Evolutionary conservation across 2,329 filamentous ascomycete genomes (phyloP).

Genomic region (Stenocarpella maydis): DNA sequence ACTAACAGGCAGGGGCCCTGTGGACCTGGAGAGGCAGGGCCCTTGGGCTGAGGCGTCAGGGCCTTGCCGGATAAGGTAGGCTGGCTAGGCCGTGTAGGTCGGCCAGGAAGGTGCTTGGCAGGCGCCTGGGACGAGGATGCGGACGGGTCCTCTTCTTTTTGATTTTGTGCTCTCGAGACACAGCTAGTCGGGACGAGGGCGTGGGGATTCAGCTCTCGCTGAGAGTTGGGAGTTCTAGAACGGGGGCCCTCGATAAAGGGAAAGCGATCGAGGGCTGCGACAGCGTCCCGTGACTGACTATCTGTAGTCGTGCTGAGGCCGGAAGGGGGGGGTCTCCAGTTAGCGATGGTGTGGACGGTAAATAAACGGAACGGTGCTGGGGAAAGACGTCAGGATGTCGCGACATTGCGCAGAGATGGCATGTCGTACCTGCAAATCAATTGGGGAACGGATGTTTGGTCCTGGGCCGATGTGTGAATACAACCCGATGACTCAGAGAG

Average conservation of each 20-base stretch:
- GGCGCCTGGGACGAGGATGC: constrained; percentile 4
- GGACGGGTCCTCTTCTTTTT: background rate
- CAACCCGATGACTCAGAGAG: constrained; percentile 44
- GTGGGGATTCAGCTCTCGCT: background rate
- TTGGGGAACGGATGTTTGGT: background rate
- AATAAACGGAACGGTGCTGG: constrained; percentile 8
- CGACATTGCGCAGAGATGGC: constrained; percentile 25
- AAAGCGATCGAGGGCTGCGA: constrained; percentile 20
- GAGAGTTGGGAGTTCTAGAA: constrained; percentile 22
- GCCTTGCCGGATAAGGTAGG: constrained; percentile 30
- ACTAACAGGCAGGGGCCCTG: constrained; percentile 31
- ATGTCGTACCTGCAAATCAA: constrained; percentile 23
- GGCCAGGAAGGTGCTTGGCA: background rate
- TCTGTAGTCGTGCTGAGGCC: background rate
- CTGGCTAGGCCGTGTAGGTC: constrained; percentile 8
- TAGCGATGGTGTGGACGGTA: constrained; percentile 7
- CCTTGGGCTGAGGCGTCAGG: constrained; percentile 24
- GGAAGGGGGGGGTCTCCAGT: constrained; percentile 6
- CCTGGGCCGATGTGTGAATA: constrained; percentile 38
- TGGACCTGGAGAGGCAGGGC: background rate
- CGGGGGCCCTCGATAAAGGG: constrained; percentile 27
- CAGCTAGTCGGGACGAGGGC: constrained; percentile 1
- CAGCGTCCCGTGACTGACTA: constrained; percentile 29
- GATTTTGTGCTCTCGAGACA: constrained; percentile 1
- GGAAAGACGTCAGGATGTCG: constrained; percentile 26